A percentile compares a stretch with the other conserved stretches of the same genome.
Evolutionary conservation across 2,329 filamentous ascomycete genomes (phyloP).

Genomic region (Colletotrichum sp.): DNA sequence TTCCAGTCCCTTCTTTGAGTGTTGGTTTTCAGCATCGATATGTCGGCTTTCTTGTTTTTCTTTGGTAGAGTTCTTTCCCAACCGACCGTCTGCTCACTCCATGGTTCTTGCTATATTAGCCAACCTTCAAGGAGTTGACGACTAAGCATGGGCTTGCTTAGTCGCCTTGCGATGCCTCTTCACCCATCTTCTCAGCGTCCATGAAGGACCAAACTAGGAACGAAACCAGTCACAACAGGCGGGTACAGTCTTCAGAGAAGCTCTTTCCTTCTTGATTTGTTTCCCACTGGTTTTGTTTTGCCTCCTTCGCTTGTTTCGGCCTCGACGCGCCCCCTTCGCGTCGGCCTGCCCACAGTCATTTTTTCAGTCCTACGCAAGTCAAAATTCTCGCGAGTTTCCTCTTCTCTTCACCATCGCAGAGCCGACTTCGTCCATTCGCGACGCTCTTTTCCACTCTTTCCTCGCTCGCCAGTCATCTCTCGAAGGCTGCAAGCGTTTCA

Average conservation of each 20-base stretch:
- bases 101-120: not conserved
- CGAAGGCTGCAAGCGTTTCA: not conserved
- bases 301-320: not conserved
- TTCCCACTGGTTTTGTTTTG: not conserved
- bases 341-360: not conserved
- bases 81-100: not conserved
- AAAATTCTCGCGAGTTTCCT: not conserved
- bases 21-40: accelerated
- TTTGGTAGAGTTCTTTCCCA: not conserved
- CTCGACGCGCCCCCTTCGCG: not conserved
- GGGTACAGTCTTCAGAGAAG: not conserved
- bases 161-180: not conserved
- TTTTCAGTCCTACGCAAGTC: not conserved
- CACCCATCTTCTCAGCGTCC: not conserved
- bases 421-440: not conserved
- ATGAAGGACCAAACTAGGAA: not conserved
- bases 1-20: not conserved
- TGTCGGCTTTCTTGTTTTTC: not conserved
- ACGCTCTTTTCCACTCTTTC: not conserved
- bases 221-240: not conserved
- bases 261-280: not conserved
- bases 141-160: not conserved
- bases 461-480: not conserved
- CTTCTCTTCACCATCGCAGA: not conserved
- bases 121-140: not conserved